phyloP scores from a whole-genome alignment of 2,329 filamentous ascomycete species.

The Scorias spongiosa region DNA sequence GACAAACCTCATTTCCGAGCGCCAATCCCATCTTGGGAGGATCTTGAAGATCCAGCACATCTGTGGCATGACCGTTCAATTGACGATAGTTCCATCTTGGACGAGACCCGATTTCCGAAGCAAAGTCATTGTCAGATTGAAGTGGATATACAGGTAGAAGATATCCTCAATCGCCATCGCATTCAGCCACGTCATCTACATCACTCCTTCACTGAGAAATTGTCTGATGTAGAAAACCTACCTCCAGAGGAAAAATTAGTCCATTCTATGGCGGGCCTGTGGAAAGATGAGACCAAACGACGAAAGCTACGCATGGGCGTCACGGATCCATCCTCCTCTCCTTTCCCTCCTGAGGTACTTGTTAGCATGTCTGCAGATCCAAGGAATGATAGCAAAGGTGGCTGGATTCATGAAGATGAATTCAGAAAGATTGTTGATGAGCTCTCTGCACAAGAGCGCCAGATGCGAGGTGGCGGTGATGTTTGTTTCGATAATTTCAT shows the following conservation, averaged over 20 bases:
- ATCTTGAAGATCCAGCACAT: slow-evolving; percentile 46
- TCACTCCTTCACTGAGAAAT: slow-evolving; percentile 68
- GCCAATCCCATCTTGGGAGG: slow-evolving; percentile 57
- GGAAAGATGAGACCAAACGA: slow-evolving; percentile 75
- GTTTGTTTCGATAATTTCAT: slow-evolving; percentile 50
- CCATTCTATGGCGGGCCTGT: slow-evolving; percentile 83
- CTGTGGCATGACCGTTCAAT: slow-evolving; percentile 72
- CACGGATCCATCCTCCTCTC: slow-evolving; percentile 49
- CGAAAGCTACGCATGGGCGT: slow-evolving; percentile 58
- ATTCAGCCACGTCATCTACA: slow-evolving; percentile 66
- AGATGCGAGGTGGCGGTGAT: slow-evolving; percentile 26
- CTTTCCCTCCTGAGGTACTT: slow-evolving; percentile 67
- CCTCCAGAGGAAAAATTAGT: slow-evolving; percentile 64
- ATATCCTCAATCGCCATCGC: slow-evolving; percentile 70
- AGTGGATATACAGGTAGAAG: slow-evolving; percentile 74
- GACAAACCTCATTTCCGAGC: slow-evolving; percentile 55
- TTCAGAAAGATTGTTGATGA: slow-evolving; percentile 50
- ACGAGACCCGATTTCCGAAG: slow-evolving; percentile 51
- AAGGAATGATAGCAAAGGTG: slow-evolving; percentile 54
- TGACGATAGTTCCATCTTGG: slow-evolving; percentile 40
- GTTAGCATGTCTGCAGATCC: slow-evolving; percentile 80
- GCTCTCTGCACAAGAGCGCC: slow-evolving; percentile 50
- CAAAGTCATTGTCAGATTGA: slow-evolving; percentile 82
- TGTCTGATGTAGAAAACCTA: slow-evolving; percentile 37
- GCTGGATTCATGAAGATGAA: slow-evolving; percentile 88